Percentiles rank a stretch among this genome's conserved stretches.
Conservation (phyloP, 352 stramenopile genomes). For the Pythium phragmiticola region DNA sequence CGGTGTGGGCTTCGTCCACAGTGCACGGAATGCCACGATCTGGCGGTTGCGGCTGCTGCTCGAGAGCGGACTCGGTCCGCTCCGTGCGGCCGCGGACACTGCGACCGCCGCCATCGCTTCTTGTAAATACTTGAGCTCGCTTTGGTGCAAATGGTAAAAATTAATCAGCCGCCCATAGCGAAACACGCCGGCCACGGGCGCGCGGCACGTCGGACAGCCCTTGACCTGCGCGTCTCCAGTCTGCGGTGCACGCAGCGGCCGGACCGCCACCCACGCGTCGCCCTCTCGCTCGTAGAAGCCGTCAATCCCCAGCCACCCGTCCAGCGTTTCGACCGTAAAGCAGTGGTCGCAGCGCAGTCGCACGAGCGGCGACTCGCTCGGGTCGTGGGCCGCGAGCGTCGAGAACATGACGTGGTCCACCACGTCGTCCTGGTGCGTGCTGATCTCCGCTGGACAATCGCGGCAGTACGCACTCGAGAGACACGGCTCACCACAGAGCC, state of each 20-base stretch:
- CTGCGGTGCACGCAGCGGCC: not conserved
- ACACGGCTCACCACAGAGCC: slow-evolving; percentile 76
- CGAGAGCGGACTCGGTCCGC: not conserved
- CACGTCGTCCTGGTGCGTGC: slow-evolving; percentile 33
- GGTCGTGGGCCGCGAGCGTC: slow-evolving; percentile 50
- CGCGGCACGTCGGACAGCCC: slow-evolving; percentile 45
- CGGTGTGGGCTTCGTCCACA: slow-evolving; percentile 1
- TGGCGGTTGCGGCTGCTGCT: not conserved
- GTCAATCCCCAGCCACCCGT: slow-evolving; percentile 52
- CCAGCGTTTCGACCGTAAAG: slow-evolving; percentile 67
- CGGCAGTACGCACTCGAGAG: slow-evolving; percentile 51
- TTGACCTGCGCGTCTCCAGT: not conserved
- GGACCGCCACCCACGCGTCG: not conserved
- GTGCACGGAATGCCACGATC: not conserved
- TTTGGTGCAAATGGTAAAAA: slow-evolving; percentile 34
- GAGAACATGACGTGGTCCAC: slow-evolving; percentile 67
- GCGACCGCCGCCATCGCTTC: slow-evolving; percentile 1
- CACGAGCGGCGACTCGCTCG: slow-evolving; percentile 65
- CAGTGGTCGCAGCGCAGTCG: slow-evolving; percentile 66
- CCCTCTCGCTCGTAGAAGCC: slow-evolving; percentile 31
- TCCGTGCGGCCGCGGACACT: not conserved
- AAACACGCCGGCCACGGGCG: slow-evolving; percentile 38
- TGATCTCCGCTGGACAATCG: slow-evolving; percentile 37
- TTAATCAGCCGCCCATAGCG: slow-evolving; percentile 50
- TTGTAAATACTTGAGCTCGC: slow-evolving; percentile 41